These are phyloP conservation scores for Thermothielavioides terrestris DNA, from an alignment of 495 filamentous ascomycete genomes.

Conservation along the genomic window DNA sequence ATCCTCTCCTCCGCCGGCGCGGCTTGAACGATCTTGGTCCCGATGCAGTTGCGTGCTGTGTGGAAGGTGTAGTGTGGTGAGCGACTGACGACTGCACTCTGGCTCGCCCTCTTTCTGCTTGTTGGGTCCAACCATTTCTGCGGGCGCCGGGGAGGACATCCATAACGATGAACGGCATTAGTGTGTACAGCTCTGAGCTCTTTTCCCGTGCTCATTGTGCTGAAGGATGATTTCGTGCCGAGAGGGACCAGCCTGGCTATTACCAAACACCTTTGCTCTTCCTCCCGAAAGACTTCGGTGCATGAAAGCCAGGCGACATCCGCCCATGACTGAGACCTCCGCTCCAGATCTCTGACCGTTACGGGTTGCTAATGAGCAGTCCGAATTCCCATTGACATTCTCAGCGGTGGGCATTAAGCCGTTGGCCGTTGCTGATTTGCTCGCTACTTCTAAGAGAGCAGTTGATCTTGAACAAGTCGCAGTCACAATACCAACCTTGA, in stretches of 20 bases:
- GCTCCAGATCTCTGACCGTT: too few species aligned
- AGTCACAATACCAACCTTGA: too few species aligned
- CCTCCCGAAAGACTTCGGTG: slow-evolving; percentile 57
- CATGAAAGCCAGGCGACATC: slow-evolving; percentile 83
- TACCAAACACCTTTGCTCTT: slow-evolving; percentile 81
- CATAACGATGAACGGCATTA: slow-evolving; percentile 62
- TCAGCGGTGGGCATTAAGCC: too few species aligned
- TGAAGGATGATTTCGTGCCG: slow-evolving; percentile 99
- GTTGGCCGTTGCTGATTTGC: too few species aligned
- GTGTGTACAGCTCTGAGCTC: slow-evolving; percentile 96
- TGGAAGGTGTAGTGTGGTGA: slow-evolving; percentile 4
- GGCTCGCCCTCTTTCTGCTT: neutral
- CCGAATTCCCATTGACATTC: too few species aligned
- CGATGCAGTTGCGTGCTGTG: too few species aligned
- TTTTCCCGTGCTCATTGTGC: slow-evolving; percentile 60
- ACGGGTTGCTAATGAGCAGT: too few species aligned
- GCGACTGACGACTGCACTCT: neutral
- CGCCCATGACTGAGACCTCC: too few species aligned
- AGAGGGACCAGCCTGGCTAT: slow-evolving; percentile 68
- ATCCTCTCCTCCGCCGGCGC: slow-evolving; percentile 7
- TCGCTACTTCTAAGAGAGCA: too few species aligned
- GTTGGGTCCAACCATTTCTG: neutral
- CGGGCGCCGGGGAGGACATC: neutral
- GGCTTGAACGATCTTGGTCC: too few species aligned
- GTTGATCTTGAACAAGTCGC: too few species aligned